Conservation (phyloP, 805 yeast genomes). For the Candida xiaguanensis region DNA sequence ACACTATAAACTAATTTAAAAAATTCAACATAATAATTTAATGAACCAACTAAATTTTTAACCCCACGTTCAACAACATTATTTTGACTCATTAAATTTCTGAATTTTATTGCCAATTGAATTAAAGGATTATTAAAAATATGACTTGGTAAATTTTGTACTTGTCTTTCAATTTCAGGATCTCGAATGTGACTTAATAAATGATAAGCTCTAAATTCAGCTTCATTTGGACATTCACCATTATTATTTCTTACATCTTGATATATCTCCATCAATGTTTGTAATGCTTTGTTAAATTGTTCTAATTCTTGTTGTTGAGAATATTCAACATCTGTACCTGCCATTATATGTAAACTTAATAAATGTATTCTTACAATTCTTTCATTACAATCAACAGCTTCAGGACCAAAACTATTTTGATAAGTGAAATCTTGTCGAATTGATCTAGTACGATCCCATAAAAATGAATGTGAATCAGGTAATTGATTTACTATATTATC, state of each 20-base stretch:
- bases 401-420: slow-evolving; percentile 90
- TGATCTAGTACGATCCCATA: slow-evolving; percentile 97
- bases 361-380: slow-evolving; percentile 86
- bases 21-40: slow-evolving; percentile 60
- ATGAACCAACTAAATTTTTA: slow-evolving; percentile 47
- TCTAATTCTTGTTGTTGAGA: slow-evolving; percentile 95
- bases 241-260: slow-evolving; percentile 72
- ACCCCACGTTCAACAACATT: slow-evolving; percentile 53
- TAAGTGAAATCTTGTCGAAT: slow-evolving; percentile 96
- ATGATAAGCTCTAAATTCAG: slow-evolving; percentile 90
- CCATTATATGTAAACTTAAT: slow-evolving; percentile 79
- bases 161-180: slow-evolving; percentile 74
- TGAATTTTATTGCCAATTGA: slow-evolving; percentile 67
- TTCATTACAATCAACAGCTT: slow-evolving; percentile 91
- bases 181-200: slow-evolving; percentile 76
- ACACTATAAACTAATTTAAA: slow-evolving; percentile 50
- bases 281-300: slow-evolving; percentile 87
- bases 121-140: slow-evolving; percentile 54
- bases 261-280: slow-evolving; percentile 84
- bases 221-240: slow-evolving; percentile 72
- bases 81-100: slow-evolving; percentile 65
- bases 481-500: slow-evolving; percentile 58
- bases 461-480: slow-evolving; percentile 83
- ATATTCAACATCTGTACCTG: slow-evolving; percentile 63
- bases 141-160: slow-evolving; percentile 61